Evolutionary conservation across 495 filamentous ascomycete species (phyloP).

Genomic region (Penicillium ucsense): DNA sequence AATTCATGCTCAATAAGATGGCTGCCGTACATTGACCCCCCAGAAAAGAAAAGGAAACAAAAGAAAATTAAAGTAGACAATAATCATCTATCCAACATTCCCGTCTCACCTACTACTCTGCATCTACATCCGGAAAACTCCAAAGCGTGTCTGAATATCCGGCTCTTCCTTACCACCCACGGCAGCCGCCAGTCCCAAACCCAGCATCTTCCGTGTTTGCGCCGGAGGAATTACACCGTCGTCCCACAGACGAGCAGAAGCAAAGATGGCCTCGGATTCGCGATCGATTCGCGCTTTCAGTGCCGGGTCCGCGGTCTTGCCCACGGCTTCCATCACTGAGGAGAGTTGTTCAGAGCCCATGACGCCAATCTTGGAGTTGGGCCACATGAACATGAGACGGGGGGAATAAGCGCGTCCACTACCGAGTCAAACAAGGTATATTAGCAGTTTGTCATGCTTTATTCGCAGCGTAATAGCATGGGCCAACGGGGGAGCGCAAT

Average conservation of each 20-base stretch:
- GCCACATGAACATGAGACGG: slow-evolving; percentile 94
- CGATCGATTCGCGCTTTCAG: slow-evolving; percentile 77
- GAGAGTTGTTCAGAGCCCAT: slow-evolving; percentile 94
- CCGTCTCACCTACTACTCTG: not conserved
- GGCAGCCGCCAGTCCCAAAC: slow-evolving; percentile 71
- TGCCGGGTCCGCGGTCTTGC: slow-evolving; percentile 70
- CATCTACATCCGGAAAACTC: slow-evolving; percentile 86
- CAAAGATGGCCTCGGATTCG: slow-evolving; percentile 84
- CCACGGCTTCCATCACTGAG: slow-evolving; percentile 90
- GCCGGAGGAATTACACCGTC: slow-evolving; percentile 88
- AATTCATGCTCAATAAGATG: too few species aligned
- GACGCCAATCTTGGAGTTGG: slow-evolving; percentile 86
- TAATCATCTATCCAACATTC: not conserved
- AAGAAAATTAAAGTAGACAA: too few species aligned
- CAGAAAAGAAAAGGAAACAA: too few species aligned
- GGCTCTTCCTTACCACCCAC: slow-evolving; percentile 52
- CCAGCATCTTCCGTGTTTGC: slow-evolving; percentile 77
- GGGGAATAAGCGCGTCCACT: slow-evolving; percentile 91
- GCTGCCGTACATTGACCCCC: too few species aligned
- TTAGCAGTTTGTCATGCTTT: too few species aligned
- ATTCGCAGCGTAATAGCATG: too few species aligned
- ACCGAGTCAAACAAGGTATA: not conserved
- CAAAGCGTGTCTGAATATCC: slow-evolving; percentile 66
- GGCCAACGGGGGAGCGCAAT: not conserved
- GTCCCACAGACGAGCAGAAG: slow-evolving; percentile 86